Evolutionary conservation across 148 eudicot genomes (phyloP), one percentile per base, ranked within the genome.

Genomic region (Rhododendron simsii): DNA sequence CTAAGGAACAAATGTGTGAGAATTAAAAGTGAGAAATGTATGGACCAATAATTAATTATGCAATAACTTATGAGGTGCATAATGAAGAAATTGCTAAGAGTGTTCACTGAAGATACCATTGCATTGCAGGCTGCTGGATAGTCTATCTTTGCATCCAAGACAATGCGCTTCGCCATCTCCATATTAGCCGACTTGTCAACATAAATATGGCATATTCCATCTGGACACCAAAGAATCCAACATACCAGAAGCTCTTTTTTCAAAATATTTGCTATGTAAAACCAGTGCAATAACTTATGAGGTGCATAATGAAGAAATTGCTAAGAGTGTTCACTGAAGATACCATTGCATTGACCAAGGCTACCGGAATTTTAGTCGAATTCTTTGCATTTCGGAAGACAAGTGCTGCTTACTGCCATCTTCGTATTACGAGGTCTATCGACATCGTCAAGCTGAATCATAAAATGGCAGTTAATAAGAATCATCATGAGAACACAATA

Each of bases 341-440:
- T 92, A 95, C 99, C 99, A 96, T 95, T 1, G 99, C 99, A 86
- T 96, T 96, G n/a, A n/a, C n/a, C n/a, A n/a, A n/a, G n/a, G n/a
- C n/a, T n/a, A n/a, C n/a, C n/a, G n/a, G n/a, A n/a, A n/a, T n/a
- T n/a, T n/a, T n/a, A n/a, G n/a, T n/a, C n/a, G n/a, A n/a, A n/a
- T n/a, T n/a, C n/a, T n/a, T n/a, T n/a, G n/a, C n/a, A n/a, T n/a
- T n/a, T n/a, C n/a, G n/a, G n/a, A n/a, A n/a, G n/a, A n/a, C n/a
- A n/a, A n/a, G n/a, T n/a, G n/a, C n/a, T n/a, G n/a, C n/a, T n/a
- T n/a, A n/a, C n/a, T n/a, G 84, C 99, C 99, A 92, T 94, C 99
- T 96, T n/a, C n/a, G n/a, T n/a, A n/a, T n/a, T n/a, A n/a, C n/a
- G n/a, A n/a, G n/a, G n/a, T n/a, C n/a, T n/a, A n/a, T n/a, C n/a